phyloP scores from a whole-genome alignment of 345 rosid species.

The Trapa bicornis region DNA sequence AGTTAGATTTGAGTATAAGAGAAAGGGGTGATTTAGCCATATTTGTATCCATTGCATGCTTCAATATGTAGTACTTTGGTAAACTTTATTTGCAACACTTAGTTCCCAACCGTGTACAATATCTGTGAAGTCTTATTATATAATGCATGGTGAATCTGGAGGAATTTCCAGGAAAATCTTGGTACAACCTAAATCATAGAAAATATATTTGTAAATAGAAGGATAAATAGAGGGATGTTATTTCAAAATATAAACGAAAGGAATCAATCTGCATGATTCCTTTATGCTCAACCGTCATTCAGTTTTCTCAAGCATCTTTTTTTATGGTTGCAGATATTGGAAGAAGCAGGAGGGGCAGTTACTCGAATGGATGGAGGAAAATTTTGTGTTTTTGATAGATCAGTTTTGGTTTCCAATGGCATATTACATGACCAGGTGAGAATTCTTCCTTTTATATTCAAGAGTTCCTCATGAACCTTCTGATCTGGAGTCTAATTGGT shows the following conservation, averaged over 20 bases:
- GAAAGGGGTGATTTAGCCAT: not conserved
- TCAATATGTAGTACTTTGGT: not conserved
- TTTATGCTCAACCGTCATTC: not conserved
- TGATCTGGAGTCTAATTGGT: not conserved
- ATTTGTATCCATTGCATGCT: not conserved
- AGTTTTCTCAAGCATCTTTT: too few species aligned
- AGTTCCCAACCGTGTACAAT: not conserved
- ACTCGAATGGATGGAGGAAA: slow-evolving; percentile 87
- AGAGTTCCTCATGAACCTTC: not conserved
- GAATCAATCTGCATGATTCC: not conserved
- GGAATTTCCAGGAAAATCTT: not conserved
- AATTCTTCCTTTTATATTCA: not conserved
- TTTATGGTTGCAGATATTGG: slow-evolving; percentile 50
- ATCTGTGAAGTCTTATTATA: not conserved
- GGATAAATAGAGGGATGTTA: too few species aligned
- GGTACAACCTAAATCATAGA: not conserved
- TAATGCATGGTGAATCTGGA: not conserved
- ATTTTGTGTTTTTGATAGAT: slow-evolving; percentile 78
- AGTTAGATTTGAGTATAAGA: not conserved
- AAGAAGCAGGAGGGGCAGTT: slow-evolving; percentile 91
- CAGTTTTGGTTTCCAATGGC: slow-evolving; percentile 87
- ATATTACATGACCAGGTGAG: slow-evolving; percentile 72
- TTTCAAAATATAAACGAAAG: too few species aligned
- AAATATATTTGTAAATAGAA: too few species aligned
- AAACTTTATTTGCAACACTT: not conserved